These are phyloP conservation scores for Blepharisma undulans DNA, from an alignment of 169 alveolate genomes.

Conservation along the genomic window DNA sequence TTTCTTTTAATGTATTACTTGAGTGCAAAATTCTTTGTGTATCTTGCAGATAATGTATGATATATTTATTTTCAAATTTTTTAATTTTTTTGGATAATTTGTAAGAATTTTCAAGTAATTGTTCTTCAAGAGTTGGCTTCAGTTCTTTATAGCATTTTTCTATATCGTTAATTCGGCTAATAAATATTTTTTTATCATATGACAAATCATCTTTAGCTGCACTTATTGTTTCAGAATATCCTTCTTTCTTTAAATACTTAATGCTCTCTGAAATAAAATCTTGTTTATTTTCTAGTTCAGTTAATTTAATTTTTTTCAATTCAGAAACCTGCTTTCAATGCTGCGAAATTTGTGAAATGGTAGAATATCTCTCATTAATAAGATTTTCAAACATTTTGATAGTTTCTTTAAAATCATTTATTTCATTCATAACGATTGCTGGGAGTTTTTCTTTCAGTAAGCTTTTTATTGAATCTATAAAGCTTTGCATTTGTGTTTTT, in stretches of 20 bases:
- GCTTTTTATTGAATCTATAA: constrained; percentile 53
- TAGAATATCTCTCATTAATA: constrained; percentile 48
- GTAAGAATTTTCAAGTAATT: too few species aligned
- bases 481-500: constrained; percentile 35
- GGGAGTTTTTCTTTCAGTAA: constrained; percentile 59
- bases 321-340: constrained; percentile 52
- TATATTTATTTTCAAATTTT: constrained; percentile 66
- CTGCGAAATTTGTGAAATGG: constrained; percentile 55
- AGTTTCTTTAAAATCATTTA: constrained; percentile 50
- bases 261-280: constrained; percentile 48
- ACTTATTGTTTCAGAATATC: constrained; percentile 46
- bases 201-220: constrained; percentile 32
- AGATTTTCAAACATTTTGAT: constrained; percentile 43
- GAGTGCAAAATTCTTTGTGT: constrained; percentile 57
- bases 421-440: constrained; percentile 57
- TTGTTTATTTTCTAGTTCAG: constrained; percentile 50
- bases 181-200: constrained; percentile 4
- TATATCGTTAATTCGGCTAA: not conserved
- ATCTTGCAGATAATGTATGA: constrained; percentile 58
- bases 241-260: constrained; percentile 40
- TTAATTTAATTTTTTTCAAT: constrained; percentile 43
- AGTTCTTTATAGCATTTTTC: too few species aligned
- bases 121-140: too few species aligned
- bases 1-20: constrained; percentile 61
- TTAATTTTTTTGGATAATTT: constrained; percentile 58